phyloP scores from a whole-genome alignment of 768 basidiomycete species.

The Kwoniella pini region DNA sequence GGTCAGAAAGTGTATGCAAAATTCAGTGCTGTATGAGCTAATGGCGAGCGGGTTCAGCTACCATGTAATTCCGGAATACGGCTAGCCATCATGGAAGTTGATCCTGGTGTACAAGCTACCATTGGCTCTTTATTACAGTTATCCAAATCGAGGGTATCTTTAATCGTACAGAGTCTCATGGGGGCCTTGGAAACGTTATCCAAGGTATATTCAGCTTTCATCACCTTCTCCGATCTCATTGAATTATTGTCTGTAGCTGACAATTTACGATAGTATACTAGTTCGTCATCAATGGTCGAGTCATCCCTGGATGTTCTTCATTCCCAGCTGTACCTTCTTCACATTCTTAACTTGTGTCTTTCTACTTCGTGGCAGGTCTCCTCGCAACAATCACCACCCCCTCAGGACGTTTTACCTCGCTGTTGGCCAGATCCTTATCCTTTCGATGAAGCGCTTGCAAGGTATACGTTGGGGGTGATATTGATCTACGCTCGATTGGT shows the following conservation, averaged over 20 bases:
- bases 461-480: slow-evolving; percentile 79
- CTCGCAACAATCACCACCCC: slow-evolving; percentile 55
- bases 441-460: slow-evolving; percentile 77
- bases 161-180: slow-evolving; percentile 74
- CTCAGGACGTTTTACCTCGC: slow-evolving; percentile 52
- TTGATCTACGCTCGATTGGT: slow-evolving; percentile 78
- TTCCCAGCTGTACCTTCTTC: slow-evolving; percentile 81
- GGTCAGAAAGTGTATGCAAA: neutral
- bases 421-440: slow-evolving; percentile 68
- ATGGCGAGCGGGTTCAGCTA: slow-evolving; percentile 59
- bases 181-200: slow-evolving; percentile 75
- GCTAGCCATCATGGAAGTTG: slow-evolving; percentile 71
- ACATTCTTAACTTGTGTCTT: slow-evolving; percentile 75
- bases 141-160: slow-evolving; percentile 71
- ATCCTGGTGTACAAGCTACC: slow-evolving; percentile 71
- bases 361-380: slow-evolving; percentile 71
- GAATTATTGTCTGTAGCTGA: slow-evolving; percentile 23
- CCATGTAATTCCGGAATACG: slow-evolving; percentile 79
- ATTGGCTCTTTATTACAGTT: slow-evolving; percentile 79
- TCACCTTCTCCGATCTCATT: slow-evolving; percentile 3
- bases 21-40: neutral
- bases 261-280: slow-evolving; percentile 22
- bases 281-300: slow-evolving; percentile 23
- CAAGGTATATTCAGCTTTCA: slow-evolving; percentile 60
- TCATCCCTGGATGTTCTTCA: slow-evolving; percentile 73